Conservation (phyloP, 768 basidiomycete genomes). For the Leccinum boreale region DNA sequence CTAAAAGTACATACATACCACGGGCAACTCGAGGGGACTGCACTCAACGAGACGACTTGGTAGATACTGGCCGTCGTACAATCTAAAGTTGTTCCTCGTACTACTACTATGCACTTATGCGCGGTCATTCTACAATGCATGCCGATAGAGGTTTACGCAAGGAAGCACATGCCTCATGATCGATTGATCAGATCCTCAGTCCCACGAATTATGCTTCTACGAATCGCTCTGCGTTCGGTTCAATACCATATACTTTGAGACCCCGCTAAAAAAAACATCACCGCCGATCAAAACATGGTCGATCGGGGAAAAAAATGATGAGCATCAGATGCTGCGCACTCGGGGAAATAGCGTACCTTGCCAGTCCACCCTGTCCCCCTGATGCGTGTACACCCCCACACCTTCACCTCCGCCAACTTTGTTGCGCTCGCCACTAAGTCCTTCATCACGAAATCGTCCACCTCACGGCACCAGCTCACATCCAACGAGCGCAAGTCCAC, state of each 20-base stretch:
- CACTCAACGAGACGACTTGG: neutral
- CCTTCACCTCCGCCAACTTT: conserved; percentile 42
- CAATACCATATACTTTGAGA: conserved; percentile 30
- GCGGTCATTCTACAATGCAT: neutral
- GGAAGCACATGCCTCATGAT: neutral
- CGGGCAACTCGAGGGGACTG: neutral
- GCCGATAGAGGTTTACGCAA: neutral
- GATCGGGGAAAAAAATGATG: neutral
- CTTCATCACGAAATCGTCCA: conserved; percentile 82
- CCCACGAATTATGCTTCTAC: neutral
- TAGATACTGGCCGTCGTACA: neutral
- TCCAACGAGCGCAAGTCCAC: conserved; percentile 58
- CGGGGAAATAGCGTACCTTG: conserved; percentile 36
- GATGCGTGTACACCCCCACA: conserved; percentile 54
- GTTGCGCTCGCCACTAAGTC: conserved; percentile 50
- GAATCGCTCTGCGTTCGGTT: conserved; percentile 36
- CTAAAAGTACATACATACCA: neutral
- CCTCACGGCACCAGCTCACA: conserved; percentile 79
- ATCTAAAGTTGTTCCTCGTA: neutral
- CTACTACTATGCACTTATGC: neutral
- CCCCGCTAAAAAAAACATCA: conserved; percentile 15
- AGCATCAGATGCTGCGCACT: neutral
- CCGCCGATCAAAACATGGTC: neutral
- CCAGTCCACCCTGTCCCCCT: conserved; percentile 40
- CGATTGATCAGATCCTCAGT: neutral